Conservation (phyloP, 2,329 filamentous ascomycete species). For the Paraconiothyrium sp. region DNA sequence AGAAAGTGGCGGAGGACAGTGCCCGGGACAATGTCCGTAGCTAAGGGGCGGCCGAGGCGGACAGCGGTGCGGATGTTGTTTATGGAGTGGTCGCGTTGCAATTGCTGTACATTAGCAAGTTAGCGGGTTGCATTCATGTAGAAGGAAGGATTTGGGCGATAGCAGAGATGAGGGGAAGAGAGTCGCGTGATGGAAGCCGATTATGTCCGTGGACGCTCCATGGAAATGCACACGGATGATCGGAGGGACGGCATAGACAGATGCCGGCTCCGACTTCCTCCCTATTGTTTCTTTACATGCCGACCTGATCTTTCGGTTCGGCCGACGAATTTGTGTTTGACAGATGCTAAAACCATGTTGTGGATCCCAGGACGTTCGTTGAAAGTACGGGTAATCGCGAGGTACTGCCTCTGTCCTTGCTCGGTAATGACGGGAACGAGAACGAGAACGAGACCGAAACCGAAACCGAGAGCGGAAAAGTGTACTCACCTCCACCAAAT, state of each 20-base stretch:
- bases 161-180: too few species aligned
- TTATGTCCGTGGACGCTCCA: slow-evolving; percentile 2
- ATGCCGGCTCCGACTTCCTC: slow-evolving; percentile 1
- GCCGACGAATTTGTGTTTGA: neutral
- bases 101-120: slow-evolving; percentile 59
- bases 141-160: neutral
- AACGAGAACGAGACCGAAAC: neutral
- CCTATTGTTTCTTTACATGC: neutral
- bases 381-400: neutral
- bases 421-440: neutral
- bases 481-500: slow-evolving; percentile 63
- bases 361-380: neutral
- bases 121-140: neutral
- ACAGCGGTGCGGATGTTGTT: slow-evolving; percentile 77
- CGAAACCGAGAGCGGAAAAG: neutral
- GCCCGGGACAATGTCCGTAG: slow-evolving; percentile 80
- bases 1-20: slow-evolving; percentile 88
- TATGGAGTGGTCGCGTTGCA: slow-evolving; percentile 79
- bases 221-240: neutral
- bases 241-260: neutral
- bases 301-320: neutral
- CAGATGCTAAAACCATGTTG: neutral
- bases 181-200: neutral
- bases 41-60: slow-evolving; percentile 73
- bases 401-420: neutral